Percentiles rank a stretch among this genome's conserved stretches.
phyloP scores from a whole-genome alignment of 768 basidiomycete species.

The Amanita inopinata region DNA sequence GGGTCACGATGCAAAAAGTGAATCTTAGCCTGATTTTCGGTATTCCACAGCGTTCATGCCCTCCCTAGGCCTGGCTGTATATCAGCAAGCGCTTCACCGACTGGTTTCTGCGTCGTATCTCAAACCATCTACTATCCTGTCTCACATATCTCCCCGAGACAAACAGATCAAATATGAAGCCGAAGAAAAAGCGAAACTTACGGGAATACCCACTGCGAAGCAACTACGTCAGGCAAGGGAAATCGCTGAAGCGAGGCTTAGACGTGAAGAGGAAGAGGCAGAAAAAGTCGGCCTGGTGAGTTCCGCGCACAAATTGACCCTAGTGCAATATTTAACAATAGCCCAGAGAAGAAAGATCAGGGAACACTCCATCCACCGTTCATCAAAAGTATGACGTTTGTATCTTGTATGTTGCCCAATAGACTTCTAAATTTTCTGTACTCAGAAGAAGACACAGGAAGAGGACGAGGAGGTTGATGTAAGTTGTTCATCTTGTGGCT shows the following conservation, averaged over 20 bases:
- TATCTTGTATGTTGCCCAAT: slow-evolving; percentile 3
- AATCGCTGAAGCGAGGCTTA: slow-evolving; percentile 50
- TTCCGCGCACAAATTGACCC: slow-evolving; percentile 16
- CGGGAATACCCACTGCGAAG: slow-evolving; percentile 73
- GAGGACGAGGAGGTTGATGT: slow-evolving; percentile 65
- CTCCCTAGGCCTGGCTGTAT: slow-evolving; percentile 26
- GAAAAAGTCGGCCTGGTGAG: slow-evolving; percentile 67
- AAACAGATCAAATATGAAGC: slow-evolving; percentile 72
- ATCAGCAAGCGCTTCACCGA: slow-evolving; percentile 54
- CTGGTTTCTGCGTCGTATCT: slow-evolving; percentile 69
- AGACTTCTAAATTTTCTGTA: neutral
- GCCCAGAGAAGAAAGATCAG: slow-evolving; percentile 54
- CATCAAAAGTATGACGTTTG: slow-evolving; percentile 39
- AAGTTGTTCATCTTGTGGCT: slow-evolving; percentile 17
- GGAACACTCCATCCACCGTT: slow-evolving; percentile 35
- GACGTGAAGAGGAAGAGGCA: slow-evolving; percentile 63
- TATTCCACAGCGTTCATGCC: neutral
- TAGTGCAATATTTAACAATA: neutral
- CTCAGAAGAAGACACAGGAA: slow-evolving; percentile 36
- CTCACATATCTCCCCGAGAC: slow-evolving; percentile 73
- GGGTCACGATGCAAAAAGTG: slow-evolving; percentile 50
- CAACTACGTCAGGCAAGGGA: slow-evolving; percentile 68
- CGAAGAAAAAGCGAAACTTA: slow-evolving; percentile 66
- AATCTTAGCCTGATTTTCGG: neutral
- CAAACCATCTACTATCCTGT: slow-evolving; percentile 68